Conservation (phyloP, 2,329 filamentous ascomycete species). For the Esteya vermicola region DNA sequence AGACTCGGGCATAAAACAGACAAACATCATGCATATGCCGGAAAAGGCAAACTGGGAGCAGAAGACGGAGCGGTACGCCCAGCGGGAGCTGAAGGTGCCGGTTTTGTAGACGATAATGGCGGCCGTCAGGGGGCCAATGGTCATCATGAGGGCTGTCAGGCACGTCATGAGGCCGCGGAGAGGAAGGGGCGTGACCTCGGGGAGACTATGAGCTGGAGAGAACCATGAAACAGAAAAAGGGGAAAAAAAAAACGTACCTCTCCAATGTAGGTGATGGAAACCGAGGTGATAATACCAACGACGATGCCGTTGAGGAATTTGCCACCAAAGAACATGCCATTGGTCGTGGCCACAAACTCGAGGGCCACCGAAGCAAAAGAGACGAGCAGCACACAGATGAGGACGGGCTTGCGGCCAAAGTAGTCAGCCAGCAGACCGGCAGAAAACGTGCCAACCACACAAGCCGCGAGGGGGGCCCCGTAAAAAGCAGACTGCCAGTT, state of each 20-base stretch:
- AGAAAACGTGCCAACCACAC: conserved; percentile 16
- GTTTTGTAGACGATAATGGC: conserved; percentile 12
- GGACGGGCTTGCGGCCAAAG: conserved; percentile 17
- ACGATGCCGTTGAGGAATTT: conserved; percentile 24
- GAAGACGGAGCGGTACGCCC: conserved; percentile 17
- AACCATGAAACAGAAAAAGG: background rate
- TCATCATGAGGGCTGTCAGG: conserved; percentile 9
- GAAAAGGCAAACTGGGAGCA: conserved; percentile 14
- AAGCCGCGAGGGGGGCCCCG: conserved; percentile 19
- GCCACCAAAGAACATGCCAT: conserved; percentile 21
- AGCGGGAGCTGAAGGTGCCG: conserved; percentile 11
- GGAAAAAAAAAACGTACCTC: conserved; percentile 3
- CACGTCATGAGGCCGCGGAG: conserved; percentile 13
- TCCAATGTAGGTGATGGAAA: conserved; percentile 10
- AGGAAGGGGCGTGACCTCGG: conserved; percentile 10
- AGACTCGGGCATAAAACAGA: conserved; percentile 11
- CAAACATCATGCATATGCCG: conserved; percentile 7
- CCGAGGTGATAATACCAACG: conserved; percentile 6
- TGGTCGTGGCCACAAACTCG: conserved; percentile 20
- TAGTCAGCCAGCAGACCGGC: conserved; percentile 19
- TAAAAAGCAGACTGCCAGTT: conserved; percentile 24
- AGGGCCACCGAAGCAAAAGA: conserved; percentile 20
- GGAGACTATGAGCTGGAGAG: too few relatives aligned
- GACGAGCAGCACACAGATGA: conserved; percentile 16
- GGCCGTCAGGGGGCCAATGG: conserved; percentile 10